Percentiles rank a stretch among this genome's conserved stretches.
phyloP scores from a whole-genome alignment of 345 rosid genomes.

The Camelina laxa region DNA sequence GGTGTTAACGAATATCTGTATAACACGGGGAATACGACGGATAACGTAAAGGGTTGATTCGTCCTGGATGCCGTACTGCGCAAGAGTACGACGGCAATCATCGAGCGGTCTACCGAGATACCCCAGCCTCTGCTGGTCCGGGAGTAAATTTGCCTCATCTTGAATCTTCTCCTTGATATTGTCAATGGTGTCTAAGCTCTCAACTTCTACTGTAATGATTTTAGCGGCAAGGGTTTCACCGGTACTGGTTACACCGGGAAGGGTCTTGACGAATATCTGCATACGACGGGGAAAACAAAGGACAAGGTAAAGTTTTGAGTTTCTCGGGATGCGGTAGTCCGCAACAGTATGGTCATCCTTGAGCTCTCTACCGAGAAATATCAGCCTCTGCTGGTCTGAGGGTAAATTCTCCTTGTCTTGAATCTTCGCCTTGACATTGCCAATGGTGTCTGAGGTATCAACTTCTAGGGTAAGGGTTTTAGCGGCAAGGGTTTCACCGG shows the following conservation, averaged over 20 bases:
- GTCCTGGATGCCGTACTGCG: constrained; percentile 27
- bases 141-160: neutral
- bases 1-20: constrained; percentile 11
- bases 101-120: constrained; percentile 24
- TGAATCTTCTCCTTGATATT: constrained; percentile 13
- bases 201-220: neutral
- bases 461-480: too few relatives aligned
- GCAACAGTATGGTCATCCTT: neutral
- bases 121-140: neutral
- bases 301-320: constrained; percentile 15
- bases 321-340: constrained; percentile 9
- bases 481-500: too few relatives aligned
- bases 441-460: too few relatives aligned
- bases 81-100: constrained; percentile 21
- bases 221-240: neutral
- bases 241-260: neutral
- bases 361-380: too few relatives aligned
- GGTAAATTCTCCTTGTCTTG: too few relatives aligned
- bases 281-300: constrained; percentile 12
- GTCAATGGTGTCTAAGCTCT: constrained; percentile 5
- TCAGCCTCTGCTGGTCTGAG: too few relatives aligned
- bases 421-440: too few relatives aligned
- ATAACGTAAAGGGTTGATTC: constrained; percentile 18
- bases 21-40: neutral
- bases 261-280: constrained; percentile 12